These are phyloP conservation scores for Corylus heterophylla DNA, from an alignment of 306 rosid genomes.

Conservation along the genomic window DNA sequence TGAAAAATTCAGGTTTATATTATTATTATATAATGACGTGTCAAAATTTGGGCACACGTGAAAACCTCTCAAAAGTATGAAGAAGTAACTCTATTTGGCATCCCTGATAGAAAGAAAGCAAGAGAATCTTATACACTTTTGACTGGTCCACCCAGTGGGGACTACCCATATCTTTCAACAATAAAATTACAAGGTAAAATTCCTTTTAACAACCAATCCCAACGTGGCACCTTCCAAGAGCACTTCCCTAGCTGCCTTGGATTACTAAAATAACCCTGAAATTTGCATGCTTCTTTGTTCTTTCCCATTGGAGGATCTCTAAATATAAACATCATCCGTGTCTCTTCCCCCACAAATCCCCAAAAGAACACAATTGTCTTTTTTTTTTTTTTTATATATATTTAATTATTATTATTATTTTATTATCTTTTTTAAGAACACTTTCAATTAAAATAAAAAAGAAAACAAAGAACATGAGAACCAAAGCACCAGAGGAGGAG, in stretches of 20 bases:
- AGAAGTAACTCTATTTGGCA: background rate
- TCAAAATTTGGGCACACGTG: background rate
- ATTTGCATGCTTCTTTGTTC: background rate
- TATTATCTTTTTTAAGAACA: too few relatives aligned
- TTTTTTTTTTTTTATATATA: too few relatives aligned
- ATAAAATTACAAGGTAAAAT: background rate
- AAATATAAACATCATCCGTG: background rate
- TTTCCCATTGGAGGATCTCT: slow-evolving; percentile 9
- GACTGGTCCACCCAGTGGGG: slow-evolving; percentile 32
- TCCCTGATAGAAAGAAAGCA: background rate
- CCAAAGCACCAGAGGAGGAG: too few relatives aligned
- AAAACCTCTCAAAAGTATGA: background rate
- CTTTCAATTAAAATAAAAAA: too few relatives aligned
- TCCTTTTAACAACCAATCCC: background rate
- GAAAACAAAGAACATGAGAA: too few relatives aligned
- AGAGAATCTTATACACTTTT: slow-evolving; percentile 45
- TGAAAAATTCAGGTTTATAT: background rate
- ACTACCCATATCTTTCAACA: slow-evolving; percentile 8
- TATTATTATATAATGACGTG: background rate
- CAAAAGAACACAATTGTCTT: background rate
- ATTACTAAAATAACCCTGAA: slow-evolving; percentile 22
- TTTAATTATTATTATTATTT: too few relatives aligned
- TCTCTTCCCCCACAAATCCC: background rate
- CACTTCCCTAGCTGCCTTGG: background rate
- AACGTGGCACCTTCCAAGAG: background rate